Evolutionary conservation across 2,329 filamentous ascomycete species (phyloP).

Genomic region (Claviceps sp.): DNA sequence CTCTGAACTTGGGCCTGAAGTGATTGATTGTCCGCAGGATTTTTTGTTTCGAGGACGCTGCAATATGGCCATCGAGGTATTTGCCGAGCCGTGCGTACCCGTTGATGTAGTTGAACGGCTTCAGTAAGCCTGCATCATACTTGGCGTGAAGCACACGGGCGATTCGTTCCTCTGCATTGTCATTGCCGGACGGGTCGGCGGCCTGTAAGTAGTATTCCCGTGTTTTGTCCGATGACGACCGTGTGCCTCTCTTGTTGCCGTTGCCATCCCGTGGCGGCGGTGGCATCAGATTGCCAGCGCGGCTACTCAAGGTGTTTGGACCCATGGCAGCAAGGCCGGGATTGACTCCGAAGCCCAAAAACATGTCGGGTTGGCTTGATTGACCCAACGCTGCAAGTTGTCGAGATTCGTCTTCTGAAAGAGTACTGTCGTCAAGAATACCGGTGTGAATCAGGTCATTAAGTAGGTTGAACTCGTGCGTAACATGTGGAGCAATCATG

Average conservation of each 20-base stretch:
- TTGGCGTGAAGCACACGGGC: constrained; percentile 88
- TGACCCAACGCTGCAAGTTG: constrained; percentile 31
- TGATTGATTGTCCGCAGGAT: constrained; percentile 84
- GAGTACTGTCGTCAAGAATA: constrained; percentile 68
- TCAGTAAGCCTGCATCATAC: constrained; percentile 86
- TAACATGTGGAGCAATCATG: constrained; percentile 86
- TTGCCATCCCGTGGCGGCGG: constrained; percentile 33
- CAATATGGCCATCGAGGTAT: constrained; percentile 85
- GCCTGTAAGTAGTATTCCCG: constrained; percentile 95
- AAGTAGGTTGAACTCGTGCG: constrained; percentile 90
- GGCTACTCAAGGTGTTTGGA: constrained; percentile 11
- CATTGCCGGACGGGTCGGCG: constrained; percentile 76
- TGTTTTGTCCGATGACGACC: constrained; percentile 59
- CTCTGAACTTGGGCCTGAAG: constrained; percentile 89
- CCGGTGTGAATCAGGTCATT: constrained; percentile 94
- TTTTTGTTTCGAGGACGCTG: constrained; percentile 71
- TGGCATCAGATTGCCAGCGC: constrained; percentile 28
- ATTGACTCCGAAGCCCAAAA: constrained; percentile 35
- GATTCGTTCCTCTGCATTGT: constrained; percentile 88
- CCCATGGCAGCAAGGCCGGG: constrained; percentile 13
- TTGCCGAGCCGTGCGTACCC: constrained; percentile 80
- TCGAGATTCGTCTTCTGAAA: constrained; percentile 51
- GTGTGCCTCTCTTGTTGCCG: constrained; percentile 46
- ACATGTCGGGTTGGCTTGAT: constrained; percentile 31
- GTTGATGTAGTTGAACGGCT: constrained; percentile 97